Conservation (phyloP, 1,284 basidiomycete genomes). For the Ceratobasidium papillatum region DNA sequence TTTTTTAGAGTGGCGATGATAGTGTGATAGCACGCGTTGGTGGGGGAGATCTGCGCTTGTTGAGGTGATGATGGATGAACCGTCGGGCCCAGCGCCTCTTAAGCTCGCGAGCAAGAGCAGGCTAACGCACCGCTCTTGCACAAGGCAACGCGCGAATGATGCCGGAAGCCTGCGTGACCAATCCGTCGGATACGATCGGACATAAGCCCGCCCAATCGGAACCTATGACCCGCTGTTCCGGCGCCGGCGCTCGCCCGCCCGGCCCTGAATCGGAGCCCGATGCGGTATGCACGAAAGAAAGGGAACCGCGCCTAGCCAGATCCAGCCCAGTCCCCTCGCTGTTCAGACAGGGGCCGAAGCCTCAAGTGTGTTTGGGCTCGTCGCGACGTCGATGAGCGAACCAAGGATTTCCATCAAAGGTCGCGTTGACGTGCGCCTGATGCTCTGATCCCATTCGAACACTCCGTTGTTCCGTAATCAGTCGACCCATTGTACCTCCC, state of each 20-base stretch:
- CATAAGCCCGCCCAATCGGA: slow-evolving; percentile 21
- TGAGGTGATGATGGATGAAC: slow-evolving; percentile 36
- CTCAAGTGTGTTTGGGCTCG: not conserved
- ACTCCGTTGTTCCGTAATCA: slow-evolving; percentile 42
- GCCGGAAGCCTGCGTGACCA: slow-evolving; percentile 34
- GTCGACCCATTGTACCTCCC: slow-evolving; percentile 24
- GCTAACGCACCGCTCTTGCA: slow-evolving; percentile 34
- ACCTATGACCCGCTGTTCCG: slow-evolving; percentile 1
- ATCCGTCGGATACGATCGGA: slow-evolving; percentile 37
- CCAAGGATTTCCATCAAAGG: slow-evolving; percentile 25
- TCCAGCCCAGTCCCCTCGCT: not conserved
- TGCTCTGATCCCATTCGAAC: slow-evolving; percentile 23
- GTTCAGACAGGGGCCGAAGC: slow-evolving; percentile 19
- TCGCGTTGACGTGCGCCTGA: slow-evolving; percentile 37
- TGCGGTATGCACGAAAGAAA: slow-evolving; percentile 28
- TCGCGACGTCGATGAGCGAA: slow-evolving; percentile 28
- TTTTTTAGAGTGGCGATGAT: slow-evolving; percentile 6
- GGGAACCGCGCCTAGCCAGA: slow-evolving; percentile 28
- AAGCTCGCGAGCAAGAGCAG: slow-evolving; percentile 19
- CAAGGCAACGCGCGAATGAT: slow-evolving; percentile 40
- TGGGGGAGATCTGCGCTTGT: slow-evolving; percentile 9
- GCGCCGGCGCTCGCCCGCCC: slow-evolving; percentile 11
- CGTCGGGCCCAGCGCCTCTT: slow-evolving; percentile 29
- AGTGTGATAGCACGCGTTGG: slow-evolving; percentile 19
- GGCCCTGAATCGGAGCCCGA: slow-evolving; percentile 34